Base-by-base conservation (phyloP, 441 rosid genomes). In the Pelargonium myrrhifolium region DNA sequence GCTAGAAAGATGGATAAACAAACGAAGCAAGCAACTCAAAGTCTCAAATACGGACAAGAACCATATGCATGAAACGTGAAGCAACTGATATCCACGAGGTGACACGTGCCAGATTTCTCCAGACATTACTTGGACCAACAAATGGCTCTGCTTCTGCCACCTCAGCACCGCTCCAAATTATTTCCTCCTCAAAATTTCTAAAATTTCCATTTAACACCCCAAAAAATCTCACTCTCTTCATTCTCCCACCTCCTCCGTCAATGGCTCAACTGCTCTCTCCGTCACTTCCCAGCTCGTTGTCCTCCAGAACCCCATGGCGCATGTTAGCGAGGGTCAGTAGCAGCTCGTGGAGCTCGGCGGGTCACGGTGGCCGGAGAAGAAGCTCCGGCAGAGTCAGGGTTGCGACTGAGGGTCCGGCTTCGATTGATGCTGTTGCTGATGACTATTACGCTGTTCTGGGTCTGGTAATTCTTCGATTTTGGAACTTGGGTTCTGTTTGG, bases 371-470 rank as follows among this genome's bases (percentile, higher is more conserved):
- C 56, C 75, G 26, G 60, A 80, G 81, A 40, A 75, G 88, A 76
- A 21, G 68, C 65, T 66, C 65, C 62, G 75, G 74, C 51, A 79
- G 81, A 56, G 71, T 86, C 63, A 86, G 77, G 75, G 96, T 84
- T 64, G 89, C 93, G 0, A 76, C 89, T 0, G 83, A 76, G 10
- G 81, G 75, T 64, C 74, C 89, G 11, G 40, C 89, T 70, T 70
- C 85, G 35, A 72, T 74, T 17, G 82, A 72, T 12, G 78, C 84
- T 0, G 71, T 87, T 51, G 86, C 89, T 21, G 92, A 89, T 77
- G 96, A 90, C 76, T 90, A 86, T 64, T 93, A 90, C 62, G 78
- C 92, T 12, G 97, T 90, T 77, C 80, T 93, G 76, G 98, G 98
- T 18, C 79, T 90, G 87, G 98, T 93, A 84, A 73, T 31, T 22